Conservation (phyloP, 2,329 filamentous ascomycete genomes). For the Ophiostoma sp. region DNA sequence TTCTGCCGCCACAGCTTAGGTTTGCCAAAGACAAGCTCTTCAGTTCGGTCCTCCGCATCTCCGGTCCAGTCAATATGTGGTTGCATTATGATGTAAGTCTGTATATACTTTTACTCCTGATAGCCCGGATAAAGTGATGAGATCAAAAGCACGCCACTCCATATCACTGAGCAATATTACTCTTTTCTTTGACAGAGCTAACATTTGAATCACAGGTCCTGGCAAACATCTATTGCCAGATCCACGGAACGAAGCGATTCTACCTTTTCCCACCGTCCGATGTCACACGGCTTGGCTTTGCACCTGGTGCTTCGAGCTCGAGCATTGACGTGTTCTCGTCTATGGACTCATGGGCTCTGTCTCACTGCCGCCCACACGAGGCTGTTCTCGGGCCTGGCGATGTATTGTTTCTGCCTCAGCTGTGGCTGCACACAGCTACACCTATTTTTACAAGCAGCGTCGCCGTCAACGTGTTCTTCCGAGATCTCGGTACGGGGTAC, state of each 20-base stretch:
- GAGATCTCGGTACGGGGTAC: slow-evolving; percentile 61
- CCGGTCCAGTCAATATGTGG: slow-evolving; percentile 79
- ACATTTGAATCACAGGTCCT: slow-evolving; percentile 54
- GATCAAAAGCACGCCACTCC: background rate
- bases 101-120: background rate
- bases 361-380: slow-evolving; percentile 58
- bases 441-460: slow-evolving; percentile 58
- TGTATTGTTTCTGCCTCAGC: slow-evolving; percentile 70
- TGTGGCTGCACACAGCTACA: slow-evolving; percentile 76
- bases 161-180: background rate
- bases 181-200: background rate
- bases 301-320: slow-evolving; percentile 74
- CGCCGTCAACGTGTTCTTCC: slow-evolving; percentile 87
- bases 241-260: slow-evolving; percentile 66
- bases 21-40: slow-evolving; percentile 59
- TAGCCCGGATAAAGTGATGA: background rate
- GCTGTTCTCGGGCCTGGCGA: slow-evolving; percentile 65
- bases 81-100: slow-evolving; percentile 71
- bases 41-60: slow-evolving; percentile 74
- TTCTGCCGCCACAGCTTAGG: slow-evolving; percentile 56
- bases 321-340: slow-evolving; percentile 63
- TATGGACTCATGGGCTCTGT: slow-evolving; percentile 38
- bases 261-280: slow-evolving; percentile 75
- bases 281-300: slow-evolving; percentile 62
- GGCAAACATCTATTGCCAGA: slow-evolving; percentile 79